Conservation (phyloP, 2,329 filamentous ascomycete genomes). For the Aspergillus japonicus region DNA sequence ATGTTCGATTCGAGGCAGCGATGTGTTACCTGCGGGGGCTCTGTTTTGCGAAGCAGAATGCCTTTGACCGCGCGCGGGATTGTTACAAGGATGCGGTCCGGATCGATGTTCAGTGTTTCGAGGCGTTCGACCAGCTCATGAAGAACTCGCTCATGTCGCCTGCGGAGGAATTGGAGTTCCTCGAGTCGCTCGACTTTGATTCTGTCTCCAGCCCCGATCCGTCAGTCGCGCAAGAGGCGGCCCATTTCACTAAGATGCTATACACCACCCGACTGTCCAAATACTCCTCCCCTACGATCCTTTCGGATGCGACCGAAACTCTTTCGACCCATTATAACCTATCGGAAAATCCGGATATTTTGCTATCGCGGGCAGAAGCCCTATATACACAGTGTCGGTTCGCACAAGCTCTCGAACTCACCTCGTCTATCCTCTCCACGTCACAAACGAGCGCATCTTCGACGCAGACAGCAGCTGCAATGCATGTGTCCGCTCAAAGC, state of each 20-base stretch:
- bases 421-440: constrained; percentile 73
- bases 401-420: constrained; percentile 79
- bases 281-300: constrained; percentile 81
- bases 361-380: constrained; percentile 85
- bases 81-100: constrained; percentile 97
- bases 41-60: constrained; percentile 95
- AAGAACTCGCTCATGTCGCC: constrained; percentile 90
- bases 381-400: constrained; percentile 95
- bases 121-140: constrained; percentile 97
- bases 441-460: constrained; percentile 79
- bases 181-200: constrained; percentile 88
- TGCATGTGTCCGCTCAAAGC: constrained; percentile 33
- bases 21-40: constrained; percentile 96
- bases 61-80: constrained; percentile 94
- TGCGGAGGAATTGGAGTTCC: constrained; percentile 84
- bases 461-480: constrained; percentile 24
- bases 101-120: constrained; percentile 97
- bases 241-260: constrained; percentile 90
- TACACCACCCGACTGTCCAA: constrained; percentile 96
- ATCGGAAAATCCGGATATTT: constrained; percentile 79
- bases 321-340: constrained; percentile 93
- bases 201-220: constrained; percentile 68
- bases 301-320: constrained; percentile 82
- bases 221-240: constrained; percentile 75
- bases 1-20: constrained; percentile 84